These are phyloP conservation scores for Xylaria bambusicola DNA, from an alignment of 495 filamentous ascomycete genomes.

Conservation along the genomic window DNA sequence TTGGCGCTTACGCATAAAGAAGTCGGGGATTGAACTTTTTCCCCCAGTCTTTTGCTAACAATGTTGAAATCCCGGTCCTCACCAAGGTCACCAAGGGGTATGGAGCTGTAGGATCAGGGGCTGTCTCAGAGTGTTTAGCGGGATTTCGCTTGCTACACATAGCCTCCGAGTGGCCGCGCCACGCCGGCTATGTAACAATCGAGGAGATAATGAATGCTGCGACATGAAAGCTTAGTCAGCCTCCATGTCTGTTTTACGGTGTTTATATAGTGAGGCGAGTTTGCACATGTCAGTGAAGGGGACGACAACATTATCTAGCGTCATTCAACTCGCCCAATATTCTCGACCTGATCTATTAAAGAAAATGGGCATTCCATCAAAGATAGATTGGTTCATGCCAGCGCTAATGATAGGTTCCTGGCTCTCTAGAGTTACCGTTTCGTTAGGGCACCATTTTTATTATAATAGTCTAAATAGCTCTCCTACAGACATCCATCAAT, in stretches of 20 bases:
- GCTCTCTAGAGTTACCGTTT: neutral
- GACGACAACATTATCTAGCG: neutral
- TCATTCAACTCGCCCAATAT: neutral
- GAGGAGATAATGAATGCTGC: neutral
- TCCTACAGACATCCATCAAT: neutral
- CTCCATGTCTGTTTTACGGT: neutral
- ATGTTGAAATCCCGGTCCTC: too few relatives aligned
- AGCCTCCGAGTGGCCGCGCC: too few relatives aligned
- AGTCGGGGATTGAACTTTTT: too few relatives aligned
- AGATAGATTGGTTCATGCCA: neutral
- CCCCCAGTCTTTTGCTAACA: too few relatives aligned
- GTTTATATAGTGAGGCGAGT: neutral
- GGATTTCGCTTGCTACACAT: too few relatives aligned
- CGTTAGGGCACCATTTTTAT: neutral
- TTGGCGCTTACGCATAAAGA: neutral
- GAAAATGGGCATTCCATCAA: neutral
- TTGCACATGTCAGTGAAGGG: neutral
- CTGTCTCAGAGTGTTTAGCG: neutral
- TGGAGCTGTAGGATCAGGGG: neutral
- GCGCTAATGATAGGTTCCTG: neutral
- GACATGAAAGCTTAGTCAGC: neutral
- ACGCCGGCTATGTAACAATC: neutral
- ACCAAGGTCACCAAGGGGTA: too few relatives aligned
- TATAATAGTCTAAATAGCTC: neutral
- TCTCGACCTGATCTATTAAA: neutral